Conservation (phyloP, 495 filamentous ascomycete species). For the Penicillium lagena region DNA sequence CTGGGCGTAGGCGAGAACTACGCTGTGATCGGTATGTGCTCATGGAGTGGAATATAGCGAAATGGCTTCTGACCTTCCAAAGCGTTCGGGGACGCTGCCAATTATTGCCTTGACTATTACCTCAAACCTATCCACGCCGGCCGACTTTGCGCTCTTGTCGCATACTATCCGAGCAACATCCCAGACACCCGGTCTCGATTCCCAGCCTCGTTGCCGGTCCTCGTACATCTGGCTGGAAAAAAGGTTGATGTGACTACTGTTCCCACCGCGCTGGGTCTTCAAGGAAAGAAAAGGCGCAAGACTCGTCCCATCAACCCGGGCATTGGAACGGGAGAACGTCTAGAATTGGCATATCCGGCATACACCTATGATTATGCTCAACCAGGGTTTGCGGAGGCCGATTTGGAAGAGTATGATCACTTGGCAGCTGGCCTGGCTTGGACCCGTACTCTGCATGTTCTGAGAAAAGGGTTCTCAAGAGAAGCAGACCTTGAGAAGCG, state of each 20-base stretch:
- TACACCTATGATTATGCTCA: constrained; percentile 42
- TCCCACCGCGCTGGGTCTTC: constrained; percentile 55
- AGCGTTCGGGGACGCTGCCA: constrained; percentile 56
- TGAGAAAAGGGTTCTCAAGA: constrained; percentile 51
- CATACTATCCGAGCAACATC: constrained; percentile 54
- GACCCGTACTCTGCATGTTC: constrained; percentile 42
- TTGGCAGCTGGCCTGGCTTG: constrained; percentile 47
- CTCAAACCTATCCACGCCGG: constrained; percentile 38
- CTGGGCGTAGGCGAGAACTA: constrained; percentile 44
- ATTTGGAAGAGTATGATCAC: constrained; percentile 45
- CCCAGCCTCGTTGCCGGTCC: constrained; percentile 39
- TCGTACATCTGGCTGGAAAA: constrained; percentile 49
- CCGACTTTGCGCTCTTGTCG: constrained; percentile 45
- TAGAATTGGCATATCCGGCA: constrained; percentile 31
- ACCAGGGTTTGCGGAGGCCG: constrained; percentile 54
- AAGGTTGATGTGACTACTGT: constrained; percentile 37
- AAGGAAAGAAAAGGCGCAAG: constrained; percentile 48
- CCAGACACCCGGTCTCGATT: constrained; percentile 43
- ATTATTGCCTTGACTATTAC: constrained; percentile 48
- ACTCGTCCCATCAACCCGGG: constrained; percentile 46
- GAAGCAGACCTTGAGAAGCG: constrained; percentile 53
- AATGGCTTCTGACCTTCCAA: not conserved
- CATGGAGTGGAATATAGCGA: not conserved
- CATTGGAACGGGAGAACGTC: constrained; percentile 45
- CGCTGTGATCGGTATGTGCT: constrained; percentile 37